phyloP scores from a whole-genome alignment of 352 stramenopile genomes.

The Albugo candida region DNA sequence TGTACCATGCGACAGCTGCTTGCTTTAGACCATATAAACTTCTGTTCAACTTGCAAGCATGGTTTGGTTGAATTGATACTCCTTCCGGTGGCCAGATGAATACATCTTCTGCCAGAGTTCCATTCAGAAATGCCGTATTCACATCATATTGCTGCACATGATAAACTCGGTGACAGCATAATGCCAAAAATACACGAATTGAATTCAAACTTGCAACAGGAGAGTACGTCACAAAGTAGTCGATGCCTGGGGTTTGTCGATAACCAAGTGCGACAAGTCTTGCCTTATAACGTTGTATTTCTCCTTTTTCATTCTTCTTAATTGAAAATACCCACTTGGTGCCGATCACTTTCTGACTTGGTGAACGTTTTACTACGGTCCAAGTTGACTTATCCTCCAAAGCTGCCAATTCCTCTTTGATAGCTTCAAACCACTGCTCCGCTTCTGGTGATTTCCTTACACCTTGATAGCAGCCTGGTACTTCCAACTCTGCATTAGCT shows the following conservation, averaged over 20 bases:
- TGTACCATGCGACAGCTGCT: no score
- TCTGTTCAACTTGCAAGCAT: slow-evolving; percentile 10
- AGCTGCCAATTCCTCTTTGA: slow-evolving; percentile 2
- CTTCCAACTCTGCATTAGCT: no score
- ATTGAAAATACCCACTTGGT: slow-evolving; percentile 9
- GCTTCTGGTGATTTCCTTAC: no score
- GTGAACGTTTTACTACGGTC: slow-evolving; percentile 1
- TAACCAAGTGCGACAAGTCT: background rate
- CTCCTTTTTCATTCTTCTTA: background rate
- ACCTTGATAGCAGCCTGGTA: no score
- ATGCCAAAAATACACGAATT: no score
- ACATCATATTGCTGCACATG: no score
- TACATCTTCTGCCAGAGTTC: no score
- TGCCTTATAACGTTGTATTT: background rate
- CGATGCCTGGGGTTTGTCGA: background rate
- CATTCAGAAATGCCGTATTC: no score
- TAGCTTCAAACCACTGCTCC: slow-evolving; percentile 1
- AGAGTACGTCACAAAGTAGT: no score
- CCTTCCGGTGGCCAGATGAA: no score
- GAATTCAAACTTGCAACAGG: no score
- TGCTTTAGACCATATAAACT: slow-evolving; percentile 1
- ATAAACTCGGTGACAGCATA: no score
- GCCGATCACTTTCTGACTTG: slow-evolving; percentile 5
- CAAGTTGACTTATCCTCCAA: slow-evolving; percentile 9
- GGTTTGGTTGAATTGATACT: slow-evolving; percentile 2